A percentile compares a stretch with the other conserved stretches of the same genome.
phyloP scores from a whole-genome alignment of 2,329 filamentous ascomycete species.

The Cladosporium sp. region DNA sequence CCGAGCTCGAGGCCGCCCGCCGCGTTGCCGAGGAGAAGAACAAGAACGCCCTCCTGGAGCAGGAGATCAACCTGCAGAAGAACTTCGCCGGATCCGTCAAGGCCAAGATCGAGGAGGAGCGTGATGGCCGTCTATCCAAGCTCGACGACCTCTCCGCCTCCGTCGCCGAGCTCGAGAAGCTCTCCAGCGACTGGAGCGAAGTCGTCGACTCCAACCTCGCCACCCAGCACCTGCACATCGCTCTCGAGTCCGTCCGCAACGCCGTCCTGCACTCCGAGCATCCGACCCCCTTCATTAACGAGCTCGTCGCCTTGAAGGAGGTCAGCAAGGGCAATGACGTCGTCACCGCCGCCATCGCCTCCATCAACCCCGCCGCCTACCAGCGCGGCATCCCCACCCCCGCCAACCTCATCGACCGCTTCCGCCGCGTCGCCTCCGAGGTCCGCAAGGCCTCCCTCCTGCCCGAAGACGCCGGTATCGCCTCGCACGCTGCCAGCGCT shows the following conservation, averaged over 20 bases:
- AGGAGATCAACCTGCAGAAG: conserved; percentile 82
- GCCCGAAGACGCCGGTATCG: conserved; percentile 89
- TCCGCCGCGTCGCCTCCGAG: conserved; percentile 85
- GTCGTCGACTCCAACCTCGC: conserved; percentile 86
- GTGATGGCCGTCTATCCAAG: conserved; percentile 78
- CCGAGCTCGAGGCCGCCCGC: conserved; percentile 72
- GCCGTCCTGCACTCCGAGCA: conserved; percentile 70
- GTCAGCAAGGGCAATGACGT: conserved; percentile 72
- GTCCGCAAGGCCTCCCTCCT: conserved; percentile 91
- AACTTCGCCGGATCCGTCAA: conserved; percentile 75
- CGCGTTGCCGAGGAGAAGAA: conserved; percentile 77
- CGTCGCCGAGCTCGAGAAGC: conserved; percentile 77
- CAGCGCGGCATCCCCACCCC: conserved; percentile 82
- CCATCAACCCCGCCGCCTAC: conserved; percentile 89
- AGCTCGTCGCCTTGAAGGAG: conserved; percentile 92
- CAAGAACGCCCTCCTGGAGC: conserved; percentile 81
- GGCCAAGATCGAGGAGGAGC: conserved; percentile 80
- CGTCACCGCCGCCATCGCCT: conserved; percentile 90
- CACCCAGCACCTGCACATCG: conserved; percentile 94
- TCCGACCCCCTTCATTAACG: conserved; percentile 77
- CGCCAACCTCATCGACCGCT: conserved; percentile 86
- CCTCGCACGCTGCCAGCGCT: conserved; percentile 86
- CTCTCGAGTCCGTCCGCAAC: conserved; percentile 85
- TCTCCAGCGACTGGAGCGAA: conserved; percentile 84
- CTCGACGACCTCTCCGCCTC: conserved; percentile 72